Evolutionary conservation across 306 rosid species (phyloP).

Genomic region (Prunus mira): DNA sequence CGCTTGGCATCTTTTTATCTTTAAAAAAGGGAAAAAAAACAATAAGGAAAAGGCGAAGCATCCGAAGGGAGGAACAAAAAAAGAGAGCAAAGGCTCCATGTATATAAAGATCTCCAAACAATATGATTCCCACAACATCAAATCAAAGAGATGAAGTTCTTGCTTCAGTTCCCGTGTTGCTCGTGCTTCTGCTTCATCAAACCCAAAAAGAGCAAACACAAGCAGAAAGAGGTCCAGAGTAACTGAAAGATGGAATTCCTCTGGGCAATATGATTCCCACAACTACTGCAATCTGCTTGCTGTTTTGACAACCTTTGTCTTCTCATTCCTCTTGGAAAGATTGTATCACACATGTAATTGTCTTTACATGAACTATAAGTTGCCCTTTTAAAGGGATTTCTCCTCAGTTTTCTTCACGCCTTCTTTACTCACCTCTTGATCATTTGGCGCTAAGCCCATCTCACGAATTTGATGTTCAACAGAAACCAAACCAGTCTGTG

Average conservation of each 20-base stretch:
- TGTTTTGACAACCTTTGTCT: constrained; percentile 7
- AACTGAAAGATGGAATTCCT: constrained; percentile 26
- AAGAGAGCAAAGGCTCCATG: background rate
- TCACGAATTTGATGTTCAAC: constrained; percentile 82
- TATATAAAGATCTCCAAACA: constrained; percentile 18
- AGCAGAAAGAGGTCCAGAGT: constrained; percentile 41
- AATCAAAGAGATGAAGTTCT: constrained; percentile 46
- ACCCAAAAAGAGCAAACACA: constrained; percentile 38
- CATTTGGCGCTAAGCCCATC: constrained; percentile 52
- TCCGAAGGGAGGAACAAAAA: constrained; percentile 11
- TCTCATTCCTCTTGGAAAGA: constrained; percentile 15
- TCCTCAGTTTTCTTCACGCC: constrained; percentile 15
- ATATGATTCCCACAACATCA: constrained; percentile 14
- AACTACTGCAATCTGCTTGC: constrained; percentile 4
- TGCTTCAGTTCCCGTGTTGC: constrained; percentile 54
- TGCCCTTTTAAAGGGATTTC: constrained; percentile 11
- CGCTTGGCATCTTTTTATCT: constrained; percentile 32
- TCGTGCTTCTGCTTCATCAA: constrained; percentile 57
- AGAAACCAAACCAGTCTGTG: constrained; percentile 77
- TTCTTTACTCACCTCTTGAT: constrained; percentile 38
- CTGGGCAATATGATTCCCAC: background rate
- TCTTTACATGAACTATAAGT: background rate
- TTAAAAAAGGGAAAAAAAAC: background rate
- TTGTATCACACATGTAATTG: constrained; percentile 4
- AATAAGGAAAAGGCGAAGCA: constrained; percentile 10